These are phyloP conservation scores for Lavandula angustifolia DNA, from an alignment of 257 asterid genomes.

Conservation along the genomic window DNA sequence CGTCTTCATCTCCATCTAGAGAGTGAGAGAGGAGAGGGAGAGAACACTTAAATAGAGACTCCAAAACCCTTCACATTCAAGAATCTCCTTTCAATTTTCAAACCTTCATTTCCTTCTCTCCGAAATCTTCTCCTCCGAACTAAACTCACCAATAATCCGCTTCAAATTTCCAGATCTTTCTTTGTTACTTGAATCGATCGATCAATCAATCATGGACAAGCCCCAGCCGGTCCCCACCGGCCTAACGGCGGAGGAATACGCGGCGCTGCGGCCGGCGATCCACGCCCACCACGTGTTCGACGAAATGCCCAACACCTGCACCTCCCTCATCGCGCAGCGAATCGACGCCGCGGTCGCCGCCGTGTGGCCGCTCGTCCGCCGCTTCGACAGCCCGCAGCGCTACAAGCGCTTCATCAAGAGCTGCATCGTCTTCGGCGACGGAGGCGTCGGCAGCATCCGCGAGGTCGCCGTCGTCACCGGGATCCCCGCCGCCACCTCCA, in stretches of 20 bases:
- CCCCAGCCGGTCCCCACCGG: slow-evolving; percentile 34
- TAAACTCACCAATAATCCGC: not conserved
- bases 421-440: slow-evolving; percentile 58
- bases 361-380: slow-evolving; percentile 76
- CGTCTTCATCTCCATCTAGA: too few species aligned
- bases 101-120: not conserved
- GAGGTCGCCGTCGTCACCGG: slow-evolving; percentile 85
- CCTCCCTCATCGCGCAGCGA: slow-evolving; percentile 59
- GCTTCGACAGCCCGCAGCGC: slow-evolving; percentile 73
- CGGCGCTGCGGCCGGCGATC: slow-evolving; percentile 45
- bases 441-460: slow-evolving; percentile 71
- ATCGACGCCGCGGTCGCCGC: slow-evolving; percentile 60
- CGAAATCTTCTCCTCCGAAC: not conserved
- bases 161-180: not conserved
- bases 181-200: not conserved
- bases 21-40: too few species aligned
- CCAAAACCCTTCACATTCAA: too few species aligned
- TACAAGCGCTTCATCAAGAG: slow-evolving; percentile 91
- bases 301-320: slow-evolving; percentile 59
- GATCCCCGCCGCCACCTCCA: slow-evolving; percentile 62
- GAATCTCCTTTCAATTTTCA: not conserved
- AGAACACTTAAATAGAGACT: too few species aligned
- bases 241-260: slow-evolving; percentile 50
- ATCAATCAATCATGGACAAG: slow-evolving; percentile 17
- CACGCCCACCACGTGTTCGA: slow-evolving; percentile 60